Evolutionary conservation across 2,329 filamentous ascomycete species (phyloP), one percentile per base, ranked within the genome.

Genomic region (Colletotrichum spaethianum): DNA sequence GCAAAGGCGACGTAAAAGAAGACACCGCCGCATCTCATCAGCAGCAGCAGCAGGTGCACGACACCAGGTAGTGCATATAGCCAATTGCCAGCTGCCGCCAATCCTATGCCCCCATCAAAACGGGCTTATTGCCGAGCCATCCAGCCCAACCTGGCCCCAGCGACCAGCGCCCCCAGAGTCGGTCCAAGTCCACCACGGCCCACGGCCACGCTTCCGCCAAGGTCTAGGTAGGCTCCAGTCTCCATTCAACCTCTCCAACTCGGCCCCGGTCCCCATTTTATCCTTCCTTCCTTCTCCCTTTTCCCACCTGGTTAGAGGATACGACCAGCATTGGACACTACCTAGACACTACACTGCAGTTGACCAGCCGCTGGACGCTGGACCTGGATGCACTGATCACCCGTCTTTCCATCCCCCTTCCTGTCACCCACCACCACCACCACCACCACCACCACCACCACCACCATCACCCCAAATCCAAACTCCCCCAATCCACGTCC

Each of bases 61-160:
- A n/a, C 33, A 33, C 50, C 33, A 56, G 53, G 9, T 3, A 23
- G 53, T 38, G 53, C 53, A 57, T 40, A 38, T n/a, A 57, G 33
- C 36, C 33, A 57, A 59, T n/a, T 57, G 28, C 38, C 52, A 40
- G 26, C 38, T 40, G 52, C 31, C 36, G 31, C 52, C 52, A 12
- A 23, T 38, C 11, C 40, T 18, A 8, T 60, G 40, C 38, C 59
- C 66, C 64, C 64, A 70, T 66, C 66, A 46, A 42, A 60, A 64
- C 70, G 66, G 70, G 46, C 66, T 72, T 64, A 59, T 65, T 72
- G 70, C 70, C 70, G 70, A 72, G 52, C 53, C 65, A 44, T 62
- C 56, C 68, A 56, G 48, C 56, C 59, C 57, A 50, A 28, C 23
- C 60, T 31, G 28, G 36, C 36, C 26, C 18, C n/a, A 44, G 52